Conservation (phyloP, 2,329 filamentous ascomycete species). For the Ascocoryne sarcoides region DNA sequence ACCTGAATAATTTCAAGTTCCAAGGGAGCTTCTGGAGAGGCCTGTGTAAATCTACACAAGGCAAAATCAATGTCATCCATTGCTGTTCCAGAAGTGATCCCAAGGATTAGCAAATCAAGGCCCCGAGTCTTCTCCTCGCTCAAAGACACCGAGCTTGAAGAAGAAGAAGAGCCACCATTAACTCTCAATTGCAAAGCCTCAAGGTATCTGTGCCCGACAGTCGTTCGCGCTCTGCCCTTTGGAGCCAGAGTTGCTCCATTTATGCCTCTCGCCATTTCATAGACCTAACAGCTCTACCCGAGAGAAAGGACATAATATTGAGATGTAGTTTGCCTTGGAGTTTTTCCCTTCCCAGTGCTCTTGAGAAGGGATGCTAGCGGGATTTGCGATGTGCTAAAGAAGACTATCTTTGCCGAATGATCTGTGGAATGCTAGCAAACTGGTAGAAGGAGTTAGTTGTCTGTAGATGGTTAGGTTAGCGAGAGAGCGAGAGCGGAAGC, state of each 20-base stretch:
- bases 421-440: too few relatives aligned
- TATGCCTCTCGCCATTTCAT: too few relatives aligned
- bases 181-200: conserved; percentile 25
- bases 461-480: too few relatives aligned
- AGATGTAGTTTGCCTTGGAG: too few relatives aligned
- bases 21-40: conserved; percentile 24
- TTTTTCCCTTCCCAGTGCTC: too few relatives aligned
- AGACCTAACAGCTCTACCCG: too few relatives aligned
- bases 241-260: conserved; percentile 20
- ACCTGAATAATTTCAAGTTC: conserved; percentile 26
- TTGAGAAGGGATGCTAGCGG: too few relatives aligned
- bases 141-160: conserved; percentile 18
- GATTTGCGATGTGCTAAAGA: too few relatives aligned
- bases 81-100: conserved; percentile 25
- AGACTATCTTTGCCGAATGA: too few relatives aligned
- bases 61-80: conserved; percentile 30
- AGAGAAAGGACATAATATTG: too few relatives aligned
- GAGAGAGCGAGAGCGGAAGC: too few relatives aligned
- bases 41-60: conserved; percentile 27
- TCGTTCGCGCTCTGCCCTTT: conserved; percentile 23
- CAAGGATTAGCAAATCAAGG: conserved; percentile 25
- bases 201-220: conserved; percentile 27
- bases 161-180: conserved; percentile 18
- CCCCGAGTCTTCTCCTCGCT: conserved; percentile 16
- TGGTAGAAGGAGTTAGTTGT: too few relatives aligned